phyloP scores from a whole-genome alignment of 2,329 filamentous ascomycete species.

The Camillea tinctor region DNA sequence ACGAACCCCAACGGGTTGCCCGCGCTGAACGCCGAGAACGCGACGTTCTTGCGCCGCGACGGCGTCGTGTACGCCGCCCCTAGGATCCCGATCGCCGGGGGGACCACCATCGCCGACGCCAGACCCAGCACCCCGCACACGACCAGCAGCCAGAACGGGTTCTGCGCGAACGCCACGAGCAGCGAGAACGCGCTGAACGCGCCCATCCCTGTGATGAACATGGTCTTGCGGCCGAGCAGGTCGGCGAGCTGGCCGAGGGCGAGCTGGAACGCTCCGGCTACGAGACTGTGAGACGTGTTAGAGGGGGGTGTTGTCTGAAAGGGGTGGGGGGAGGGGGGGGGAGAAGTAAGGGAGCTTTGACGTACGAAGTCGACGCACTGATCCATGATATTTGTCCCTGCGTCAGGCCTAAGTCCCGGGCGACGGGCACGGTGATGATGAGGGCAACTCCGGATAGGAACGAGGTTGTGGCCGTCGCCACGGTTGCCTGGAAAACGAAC shows the following conservation, averaged over 20 bases:
- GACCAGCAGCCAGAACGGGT: slow-evolving; percentile 58
- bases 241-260: slow-evolving; percentile 66
- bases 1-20: slow-evolving; percentile 39
- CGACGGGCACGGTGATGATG: slow-evolving; percentile 63
- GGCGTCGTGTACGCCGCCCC: slow-evolving; percentile 63
- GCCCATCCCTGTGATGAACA: slow-evolving; percentile 60
- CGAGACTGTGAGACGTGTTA: slow-evolving; percentile 42
- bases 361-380: slow-evolving; percentile 57
- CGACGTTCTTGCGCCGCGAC: slow-evolving; percentile 36
- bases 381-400: slow-evolving; percentile 69
- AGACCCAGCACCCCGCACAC: slow-evolving; percentile 64
- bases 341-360: slow-evolving; percentile 8
- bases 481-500: slow-evolving; percentile 65
- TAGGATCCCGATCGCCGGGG: slow-evolving; percentile 62
- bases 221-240: slow-evolving; percentile 60
- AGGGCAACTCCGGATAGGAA: slow-evolving; percentile 59
- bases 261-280: slow-evolving; percentile 63
- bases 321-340: not conserved
- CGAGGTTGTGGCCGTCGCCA: slow-evolving; percentile 62
- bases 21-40: slow-evolving; percentile 33
- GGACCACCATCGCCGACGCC: slow-evolving; percentile 61
- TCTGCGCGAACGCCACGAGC: slow-evolving; percentile 58
- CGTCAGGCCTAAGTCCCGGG: slow-evolving; percentile 58
- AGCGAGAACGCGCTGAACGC: slow-evolving; percentile 57
- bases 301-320: not conserved